phyloP scores from a whole-genome alignment of 345 rosid genomes.

The Brassica juncea region DNA sequence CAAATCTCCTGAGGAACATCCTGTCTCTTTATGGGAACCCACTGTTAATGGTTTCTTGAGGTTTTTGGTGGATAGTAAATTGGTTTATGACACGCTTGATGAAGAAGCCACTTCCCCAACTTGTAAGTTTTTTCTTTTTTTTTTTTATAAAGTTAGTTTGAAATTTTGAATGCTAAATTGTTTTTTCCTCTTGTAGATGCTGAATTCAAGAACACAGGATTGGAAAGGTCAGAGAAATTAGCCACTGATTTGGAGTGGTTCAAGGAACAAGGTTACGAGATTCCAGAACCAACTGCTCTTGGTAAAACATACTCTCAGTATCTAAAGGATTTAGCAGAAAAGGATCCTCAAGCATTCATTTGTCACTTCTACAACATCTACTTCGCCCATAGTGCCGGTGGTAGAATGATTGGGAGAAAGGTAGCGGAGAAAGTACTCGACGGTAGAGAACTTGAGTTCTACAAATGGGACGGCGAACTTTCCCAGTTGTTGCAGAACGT shows the following conservation, averaged over 20 bases:
- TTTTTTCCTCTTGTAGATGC: constrained; percentile 49
- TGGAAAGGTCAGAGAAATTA: constrained; percentile 74
- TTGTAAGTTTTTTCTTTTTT: constrained; percentile 56
- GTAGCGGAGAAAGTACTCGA: constrained; percentile 74
- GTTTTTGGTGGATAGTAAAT: constrained; percentile 86
- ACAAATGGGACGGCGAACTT: constrained; percentile 92
- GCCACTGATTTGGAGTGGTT: constrained; percentile 88
- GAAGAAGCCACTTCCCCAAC: constrained; percentile 61
- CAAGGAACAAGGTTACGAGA: constrained; percentile 76
- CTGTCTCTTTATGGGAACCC: constrained; percentile 76
- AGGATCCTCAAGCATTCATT: constrained; percentile 92
- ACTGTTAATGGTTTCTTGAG: constrained; percentile 77
- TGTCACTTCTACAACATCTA: constrained; percentile 96
- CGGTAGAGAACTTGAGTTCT: constrained; percentile 68
- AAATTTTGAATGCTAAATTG: neutral
- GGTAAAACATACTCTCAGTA: constrained; percentile 61
- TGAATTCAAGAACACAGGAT: constrained; percentile 79
- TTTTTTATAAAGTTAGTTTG: neutral
- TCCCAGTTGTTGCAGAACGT: constrained; percentile 72
- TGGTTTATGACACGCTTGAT: constrained; percentile 92
- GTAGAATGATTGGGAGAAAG: constrained; percentile 95
- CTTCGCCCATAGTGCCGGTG: constrained; percentile 96
- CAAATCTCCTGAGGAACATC: constrained; percentile 65
- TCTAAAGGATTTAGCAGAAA: constrained; percentile 70
- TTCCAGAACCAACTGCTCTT: constrained; percentile 81